Base-by-base conservation (phyloP, 805 yeast species). In the Geotrichum ghanense region DNA sequence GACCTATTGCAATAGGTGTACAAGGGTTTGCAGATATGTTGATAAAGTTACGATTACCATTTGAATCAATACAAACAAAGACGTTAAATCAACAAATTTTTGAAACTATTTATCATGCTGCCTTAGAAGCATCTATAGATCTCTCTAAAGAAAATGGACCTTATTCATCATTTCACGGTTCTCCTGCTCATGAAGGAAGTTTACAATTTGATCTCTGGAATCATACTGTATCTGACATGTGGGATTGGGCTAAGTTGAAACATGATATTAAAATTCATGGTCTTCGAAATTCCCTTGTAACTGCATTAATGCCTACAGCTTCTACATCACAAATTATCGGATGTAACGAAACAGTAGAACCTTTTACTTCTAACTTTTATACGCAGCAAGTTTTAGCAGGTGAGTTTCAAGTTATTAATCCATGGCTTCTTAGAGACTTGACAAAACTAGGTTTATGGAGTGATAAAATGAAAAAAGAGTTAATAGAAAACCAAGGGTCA, bases 281-380 rank as follows among this genome's bases (percentile, higher is more conserved):
- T 43, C 57, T 90, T 37, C 72, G 97, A 59, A 90, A 90, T 69
- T 90, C 97, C 3, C 67, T 90, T 48, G 62, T 87, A 31, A 83
- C 87, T 43, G 62, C 62, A 17, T 92, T 96, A 45, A 90, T 90
- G 97, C 97, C 97, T 41, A 90, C 97, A n/a, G 97, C 97, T 1
- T 87, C 97, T 1, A 90, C 97, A 1, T 90, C 97, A 2, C 97
- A 88, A 69, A 89, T 90, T 45, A 70, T 90, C 45, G 97, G 97
- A 34, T 86, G 76, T 70, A 89, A 80, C 56, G 97, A 90, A 68
- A 89, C 96, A 66, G 89, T 90, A 64, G 98, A 90, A 65, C 97
- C 98, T 10, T 79, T 80, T 63, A 89, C 97, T 5, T 86, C 96
- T 17, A 90, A 90, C 67, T 79, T 90, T 58, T 90, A 88, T 66